Conservation (phyloP, 148 eudicot species). For the Rhododendron griersonianum region DNA sequence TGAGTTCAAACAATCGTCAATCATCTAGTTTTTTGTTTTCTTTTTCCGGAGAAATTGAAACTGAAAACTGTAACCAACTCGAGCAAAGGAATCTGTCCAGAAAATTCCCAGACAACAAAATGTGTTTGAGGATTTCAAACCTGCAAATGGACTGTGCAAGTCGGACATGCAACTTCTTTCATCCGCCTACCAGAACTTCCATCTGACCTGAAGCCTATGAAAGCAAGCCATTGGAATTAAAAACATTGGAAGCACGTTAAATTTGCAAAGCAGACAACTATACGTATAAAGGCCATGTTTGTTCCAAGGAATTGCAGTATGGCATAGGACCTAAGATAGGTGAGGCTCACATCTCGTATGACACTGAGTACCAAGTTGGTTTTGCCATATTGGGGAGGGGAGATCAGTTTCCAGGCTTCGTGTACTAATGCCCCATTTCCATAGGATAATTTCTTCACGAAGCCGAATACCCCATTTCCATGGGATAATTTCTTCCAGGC, state of each 20-base stretch:
- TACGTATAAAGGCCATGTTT: background rate
- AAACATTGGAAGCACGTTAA: background rate
- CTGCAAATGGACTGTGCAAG: slow-evolving; percentile 97
- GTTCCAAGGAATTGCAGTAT: background rate
- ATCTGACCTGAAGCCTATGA: slow-evolving; percentile 53
- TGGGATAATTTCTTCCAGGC: background rate
- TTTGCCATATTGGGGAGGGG: background rate
- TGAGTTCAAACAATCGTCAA: background rate
- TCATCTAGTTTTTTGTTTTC: background rate
- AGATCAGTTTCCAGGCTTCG: background rate
- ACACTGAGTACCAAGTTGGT: background rate
- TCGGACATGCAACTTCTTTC: slow-evolving; percentile 99
- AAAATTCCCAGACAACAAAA: background rate
- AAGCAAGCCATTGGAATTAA: background rate
- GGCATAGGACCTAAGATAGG: background rate
- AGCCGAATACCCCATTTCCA: background rate
- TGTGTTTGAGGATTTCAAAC: slow-evolving; percentile 25
- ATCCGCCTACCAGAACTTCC: slow-evolving; percentile 52
- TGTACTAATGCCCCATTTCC: background rate
- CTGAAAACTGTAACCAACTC: background rate
- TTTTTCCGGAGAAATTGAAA: background rate
- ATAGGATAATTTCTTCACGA: background rate
- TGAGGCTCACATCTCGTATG: background rate
- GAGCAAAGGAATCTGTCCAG: background rate
- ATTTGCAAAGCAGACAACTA: background rate